Evolutionary conservation across 257 asterid species (phyloP).

Genomic region (Nyctanthes arbortristis): DNA sequence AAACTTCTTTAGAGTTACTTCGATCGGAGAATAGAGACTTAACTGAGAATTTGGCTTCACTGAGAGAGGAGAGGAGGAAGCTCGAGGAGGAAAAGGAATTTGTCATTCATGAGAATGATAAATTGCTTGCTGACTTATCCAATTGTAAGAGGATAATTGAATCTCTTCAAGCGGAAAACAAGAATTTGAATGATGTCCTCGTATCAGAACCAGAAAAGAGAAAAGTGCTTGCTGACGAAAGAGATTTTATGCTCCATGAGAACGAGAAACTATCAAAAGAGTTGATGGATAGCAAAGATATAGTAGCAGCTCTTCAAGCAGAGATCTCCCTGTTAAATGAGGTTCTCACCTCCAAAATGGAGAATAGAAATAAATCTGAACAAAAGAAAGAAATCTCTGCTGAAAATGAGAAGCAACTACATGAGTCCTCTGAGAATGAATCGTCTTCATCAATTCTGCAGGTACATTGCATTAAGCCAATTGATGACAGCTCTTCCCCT

Average conservation of each 20-base stretch:
- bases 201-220: constrained; percentile 51
- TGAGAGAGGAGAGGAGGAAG: constrained; percentile 53
- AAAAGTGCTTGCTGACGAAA: constrained; percentile 53
- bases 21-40: constrained; percentile 40
- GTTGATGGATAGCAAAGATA: constrained; percentile 39
- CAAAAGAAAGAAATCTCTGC: constrained; percentile 45
- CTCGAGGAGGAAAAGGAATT: constrained; percentile 57
- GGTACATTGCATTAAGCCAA: constrained; percentile 50
- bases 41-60: constrained; percentile 34
- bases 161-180: constrained; percentile 55
- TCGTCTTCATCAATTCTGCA: constrained; percentile 44
- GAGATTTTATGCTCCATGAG: constrained; percentile 41
- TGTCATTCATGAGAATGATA: constrained; percentile 47
- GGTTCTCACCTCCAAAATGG: constrained; percentile 39
- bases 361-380: constrained; percentile 54
- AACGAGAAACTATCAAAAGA: constrained; percentile 53
- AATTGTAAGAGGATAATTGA: constrained; percentile 50
- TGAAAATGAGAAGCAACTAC: constrained; percentile 53
- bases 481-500: constrained; percentile 34
- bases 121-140: constrained; percentile 47
- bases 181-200: constrained; percentile 38
- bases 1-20: constrained; percentile 51
- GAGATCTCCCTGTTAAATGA: constrained; percentile 51
- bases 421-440: constrained; percentile 47
- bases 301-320: constrained; percentile 52